Conservation (phyloP, 345 rosid genomes). For the Noccaea caerulescens region DNA sequence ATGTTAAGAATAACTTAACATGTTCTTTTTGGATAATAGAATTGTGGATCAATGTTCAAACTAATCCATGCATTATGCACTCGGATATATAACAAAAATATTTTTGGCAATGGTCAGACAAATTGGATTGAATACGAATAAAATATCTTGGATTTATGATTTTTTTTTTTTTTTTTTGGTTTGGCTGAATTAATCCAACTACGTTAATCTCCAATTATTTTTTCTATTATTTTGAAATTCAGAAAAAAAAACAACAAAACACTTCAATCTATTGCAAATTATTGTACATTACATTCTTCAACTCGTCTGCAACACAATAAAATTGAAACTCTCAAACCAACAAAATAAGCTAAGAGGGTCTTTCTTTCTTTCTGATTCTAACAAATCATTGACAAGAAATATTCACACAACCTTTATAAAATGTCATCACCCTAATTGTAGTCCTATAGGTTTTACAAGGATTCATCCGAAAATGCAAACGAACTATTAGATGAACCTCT, state of each 20-base stretch:
- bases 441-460: conserved; percentile 41
- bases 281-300: conserved; percentile 37
- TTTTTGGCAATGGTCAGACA: not conserved
- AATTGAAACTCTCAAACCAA: conserved; percentile 24
- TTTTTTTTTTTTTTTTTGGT: not conserved
- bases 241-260: conserved; percentile 12
- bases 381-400: conserved; percentile 34
- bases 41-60: conserved; percentile 13
- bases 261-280: conserved; percentile 41
- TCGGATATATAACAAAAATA: not conserved
- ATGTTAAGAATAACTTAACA: not conserved
- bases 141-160: not conserved
- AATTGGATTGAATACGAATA: conserved; percentile 5
- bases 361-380: conserved; percentile 17
- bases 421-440: conserved; percentile 29
- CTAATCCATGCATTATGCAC: conserved; percentile 2
- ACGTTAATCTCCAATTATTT: conserved; percentile 23
- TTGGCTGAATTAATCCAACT: not conserved
- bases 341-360: conserved; percentile 17
- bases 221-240: conserved; percentile 7
- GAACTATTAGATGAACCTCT: conserved; percentile 82
- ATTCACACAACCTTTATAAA: conserved; percentile 36
- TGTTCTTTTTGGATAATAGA: conserved; percentile 11
- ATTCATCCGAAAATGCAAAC: conserved; percentile 74
- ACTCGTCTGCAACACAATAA: conserved; percentile 28